Percentiles rank a stretch among this genome's conserved stretches.
phyloP scores from a whole-genome alignment of 805 yeast genomes.

The Schwanniomyces sp. region DNA sequence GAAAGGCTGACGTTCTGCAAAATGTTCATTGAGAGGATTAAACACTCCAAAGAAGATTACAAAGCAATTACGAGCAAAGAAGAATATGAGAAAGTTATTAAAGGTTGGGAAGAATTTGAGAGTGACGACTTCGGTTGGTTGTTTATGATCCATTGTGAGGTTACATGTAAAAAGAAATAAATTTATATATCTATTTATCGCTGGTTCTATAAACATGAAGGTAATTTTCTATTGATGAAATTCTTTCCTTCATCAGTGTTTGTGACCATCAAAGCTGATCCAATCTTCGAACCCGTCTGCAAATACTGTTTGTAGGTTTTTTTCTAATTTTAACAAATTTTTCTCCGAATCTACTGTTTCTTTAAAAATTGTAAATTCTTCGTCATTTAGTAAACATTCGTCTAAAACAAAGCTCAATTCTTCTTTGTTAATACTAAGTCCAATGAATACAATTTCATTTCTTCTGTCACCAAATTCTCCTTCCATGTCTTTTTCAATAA shows the following conservation, averaged over 20 bases:
- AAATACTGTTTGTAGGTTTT: slow-evolving; percentile 24
- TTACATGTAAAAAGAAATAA: slow-evolving; percentile 11
- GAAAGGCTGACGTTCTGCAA: slow-evolving; percentile 9
- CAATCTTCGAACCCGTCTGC: slow-evolving; percentile 48
- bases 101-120: slow-evolving; percentile 14
- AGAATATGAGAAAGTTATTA: slow-evolving; percentile 6
- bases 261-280: slow-evolving; percentile 16
- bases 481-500: slow-evolving; percentile 35
- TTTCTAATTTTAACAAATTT: slow-evolving; percentile 30
- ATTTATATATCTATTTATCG: too few species aligned
- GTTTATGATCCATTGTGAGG: slow-evolving; percentile 16
- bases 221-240: background rate
- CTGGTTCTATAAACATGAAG: background rate
- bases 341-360: slow-evolving; percentile 22
- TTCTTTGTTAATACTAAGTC: slow-evolving; percentile 30
- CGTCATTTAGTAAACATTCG: slow-evolving; percentile 38
- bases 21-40: slow-evolving; percentile 11
- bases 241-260: background rate
- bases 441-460: slow-evolving; percentile 48
- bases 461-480: slow-evolving; percentile 44
- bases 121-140: slow-evolving; percentile 13
- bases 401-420: slow-evolving; percentile 30
- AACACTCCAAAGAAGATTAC: slow-evolving; percentile 8
- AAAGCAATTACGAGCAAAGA: slow-evolving; percentile 3
- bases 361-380: slow-evolving; percentile 30